Base-by-base conservation (phyloP, 305 asterid species). In the Fraxinus sp. region DNA sequence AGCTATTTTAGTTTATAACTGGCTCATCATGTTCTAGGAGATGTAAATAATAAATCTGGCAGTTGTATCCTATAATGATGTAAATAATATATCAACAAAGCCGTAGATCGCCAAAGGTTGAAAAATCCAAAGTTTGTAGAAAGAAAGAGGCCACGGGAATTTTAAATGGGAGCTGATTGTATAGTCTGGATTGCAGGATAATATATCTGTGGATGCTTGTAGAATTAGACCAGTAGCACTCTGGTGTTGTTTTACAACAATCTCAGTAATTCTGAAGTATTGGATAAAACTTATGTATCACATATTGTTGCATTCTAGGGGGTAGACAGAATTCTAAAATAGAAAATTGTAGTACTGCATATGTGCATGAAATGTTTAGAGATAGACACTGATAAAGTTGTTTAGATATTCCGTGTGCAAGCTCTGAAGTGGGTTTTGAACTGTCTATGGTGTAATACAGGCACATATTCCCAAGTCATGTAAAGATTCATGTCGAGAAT, bases 401-500 rank as follows among this genome's bases (percentile, higher is more conserved):
- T 13, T 13, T 3, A 77, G 20, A 35, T 71, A 24, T 62, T 66
- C 41, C 43, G 57, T 9, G 32, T n/a, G 28, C 43, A 43, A 52
- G 62, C 76, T 78, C 28, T 36, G 72, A 37, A 78, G 55, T 79
- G 64, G 75, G 74, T 84, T 84, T 66, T 85, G 78, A 84, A 80
- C 81, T 80, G 33, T 57, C 59, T 57, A 28, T 78, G 43, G 22
- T 55, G 52, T 79, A 37, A 80, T 82, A 74, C 92, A 96, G 98
- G 93, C 90, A 75, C 76, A 87, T 92, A 80, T 93, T 96, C 83
- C 96, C 96, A 30, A 79, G 83, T 70, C 85, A 90, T 88, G 93
- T 93, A 80, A 90, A 88, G 88, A 85, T 96, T 81, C 88, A 92
- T 52, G 94, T 93, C 79, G 92, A 83, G 83, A 96, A 96, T 91